These are phyloP conservation scores for Kwoniella botswanensis DNA, from an alignment of 768 basidiomycete genomes.

Conservation along the genomic window DNA sequence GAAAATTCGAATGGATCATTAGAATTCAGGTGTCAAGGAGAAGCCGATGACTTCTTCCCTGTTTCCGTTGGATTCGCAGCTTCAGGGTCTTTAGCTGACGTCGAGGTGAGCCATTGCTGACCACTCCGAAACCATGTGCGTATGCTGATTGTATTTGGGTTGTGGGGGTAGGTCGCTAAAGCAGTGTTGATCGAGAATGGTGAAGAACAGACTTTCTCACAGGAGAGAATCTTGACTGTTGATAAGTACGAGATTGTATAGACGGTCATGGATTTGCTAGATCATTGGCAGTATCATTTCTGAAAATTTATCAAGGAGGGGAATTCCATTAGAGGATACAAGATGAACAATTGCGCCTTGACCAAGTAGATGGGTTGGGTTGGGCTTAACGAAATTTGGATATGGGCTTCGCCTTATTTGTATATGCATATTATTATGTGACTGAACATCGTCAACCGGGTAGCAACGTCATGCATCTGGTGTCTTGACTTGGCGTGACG, in stretches of 20 bases:
- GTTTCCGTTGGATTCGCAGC: constrained; percentile 81
- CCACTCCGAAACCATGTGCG: not conserved
- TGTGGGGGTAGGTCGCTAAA: constrained; percentile 48
- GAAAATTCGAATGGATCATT: constrained; percentile 74
- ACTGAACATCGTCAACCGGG: not conserved
- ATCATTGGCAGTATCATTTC: not conserved
- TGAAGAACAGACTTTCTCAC: constrained; percentile 65
- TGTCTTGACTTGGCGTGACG: not conserved
- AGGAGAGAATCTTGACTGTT: constrained; percentile 63
- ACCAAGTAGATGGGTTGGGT: not conserved
- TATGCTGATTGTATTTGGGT: not conserved
- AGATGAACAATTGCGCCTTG: not conserved
- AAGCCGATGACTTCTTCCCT: constrained; percentile 91
- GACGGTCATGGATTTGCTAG: constrained; percentile 1
- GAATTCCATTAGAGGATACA: too few relatives aligned
- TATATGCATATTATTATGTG: constrained; percentile 1
- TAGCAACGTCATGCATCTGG: not conserved
- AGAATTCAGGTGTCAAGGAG: constrained; percentile 85
- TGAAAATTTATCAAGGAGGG: too few relatives aligned
- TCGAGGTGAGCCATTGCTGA: constrained; percentile 62
- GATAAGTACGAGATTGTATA: constrained; percentile 65
- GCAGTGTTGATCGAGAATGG: constrained; percentile 66
- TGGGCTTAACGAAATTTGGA: not conserved
- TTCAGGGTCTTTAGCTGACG: constrained; percentile 78
- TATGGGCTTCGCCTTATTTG: not conserved